Evolutionary conservation across 2,329 filamentous ascomycete species (phyloP).

Genomic region (Rasamsonia emersonii): DNA sequence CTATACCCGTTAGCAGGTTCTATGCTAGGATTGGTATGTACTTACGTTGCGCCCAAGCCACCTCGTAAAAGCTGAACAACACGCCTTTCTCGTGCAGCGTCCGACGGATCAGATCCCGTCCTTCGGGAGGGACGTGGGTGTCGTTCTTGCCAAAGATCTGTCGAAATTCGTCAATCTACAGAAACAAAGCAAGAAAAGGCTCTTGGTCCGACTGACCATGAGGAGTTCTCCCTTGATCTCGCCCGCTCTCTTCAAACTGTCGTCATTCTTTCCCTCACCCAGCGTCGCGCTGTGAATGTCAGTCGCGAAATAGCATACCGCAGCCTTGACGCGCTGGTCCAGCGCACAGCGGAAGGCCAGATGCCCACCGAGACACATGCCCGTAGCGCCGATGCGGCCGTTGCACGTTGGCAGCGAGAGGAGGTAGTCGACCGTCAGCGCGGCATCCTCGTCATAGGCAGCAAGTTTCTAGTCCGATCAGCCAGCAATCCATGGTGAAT

Average conservation of each 20-base stretch:
- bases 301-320: slow-evolving; percentile 84
- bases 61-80: slow-evolving; percentile 75
- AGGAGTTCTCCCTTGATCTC: slow-evolving; percentile 71
- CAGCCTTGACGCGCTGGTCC: slow-evolving; percentile 66
- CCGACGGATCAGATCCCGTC: slow-evolving; percentile 72
- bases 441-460: slow-evolving; percentile 76
- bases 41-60: slow-evolving; percentile 79
- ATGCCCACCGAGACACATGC: slow-evolving; percentile 92
- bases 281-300: slow-evolving; percentile 77
- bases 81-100: slow-evolving; percentile 70
- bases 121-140: slow-evolving; percentile 76
- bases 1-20: slow-evolving; percentile 23
- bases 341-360: slow-evolving; percentile 66
- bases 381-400: slow-evolving; percentile 67
- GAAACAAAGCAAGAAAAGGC: not conserved
- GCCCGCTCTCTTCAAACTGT: slow-evolving; percentile 50
- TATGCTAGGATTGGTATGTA: slow-evolving; percentile 12
- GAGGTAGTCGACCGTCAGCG: slow-evolving; percentile 59
- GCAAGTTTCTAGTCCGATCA: slow-evolving; percentile 54
- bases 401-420: slow-evolving; percentile 69
- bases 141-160: slow-evolving; percentile 83
- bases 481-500: not conserved
- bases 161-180: not conserved
- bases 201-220: slow-evolving; percentile 46
- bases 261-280: slow-evolving; percentile 57